Conservation (phyloP, 345 rosid species). For the Noccaea caerulescens region DNA sequence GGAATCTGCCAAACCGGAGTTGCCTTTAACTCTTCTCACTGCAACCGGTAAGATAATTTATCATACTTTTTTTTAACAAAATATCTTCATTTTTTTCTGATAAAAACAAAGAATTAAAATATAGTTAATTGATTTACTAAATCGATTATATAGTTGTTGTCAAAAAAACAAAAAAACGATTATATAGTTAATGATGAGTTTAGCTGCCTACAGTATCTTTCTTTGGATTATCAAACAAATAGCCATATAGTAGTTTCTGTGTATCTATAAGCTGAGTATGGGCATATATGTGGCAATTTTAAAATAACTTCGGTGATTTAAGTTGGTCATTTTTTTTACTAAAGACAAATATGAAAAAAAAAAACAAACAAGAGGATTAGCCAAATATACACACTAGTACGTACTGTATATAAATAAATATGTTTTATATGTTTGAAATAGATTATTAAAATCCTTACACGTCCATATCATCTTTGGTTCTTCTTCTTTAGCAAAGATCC, state of each 20-base stretch:
- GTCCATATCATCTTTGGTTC: slow-evolving; percentile 32
- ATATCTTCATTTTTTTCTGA: slow-evolving; percentile 12
- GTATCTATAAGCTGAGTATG: slow-evolving; percentile 5
- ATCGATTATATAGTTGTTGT: neutral
- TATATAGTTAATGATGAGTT: neutral
- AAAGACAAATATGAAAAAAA: too few relatives aligned
- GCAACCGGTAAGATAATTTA: slow-evolving; percentile 57
- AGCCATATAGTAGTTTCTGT: slow-evolving; percentile 1
- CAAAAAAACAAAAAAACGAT: too few relatives aligned
- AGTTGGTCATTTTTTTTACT: neutral
- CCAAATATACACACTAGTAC: neutral
- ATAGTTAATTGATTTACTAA: neutral
- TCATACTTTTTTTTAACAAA: neutral
- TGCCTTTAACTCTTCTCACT: slow-evolving; percentile 69
- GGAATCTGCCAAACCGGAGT: slow-evolving; percentile 81
- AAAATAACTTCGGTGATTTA: neutral
- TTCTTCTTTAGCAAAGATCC: slow-evolving; percentile 37
- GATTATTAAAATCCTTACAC: slow-evolving; percentile 1
- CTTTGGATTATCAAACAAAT: neutral
- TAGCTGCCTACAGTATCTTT: slow-evolving; percentile 12
- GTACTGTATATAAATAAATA: neutral
- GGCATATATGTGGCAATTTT: neutral
- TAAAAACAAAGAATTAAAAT: neutral
- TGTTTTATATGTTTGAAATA: neutral
- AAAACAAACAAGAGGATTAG: neutral